Base-by-base conservation (phyloP, 2,329 filamentous ascomycete species). In the Elsinoe australis region DNA sequence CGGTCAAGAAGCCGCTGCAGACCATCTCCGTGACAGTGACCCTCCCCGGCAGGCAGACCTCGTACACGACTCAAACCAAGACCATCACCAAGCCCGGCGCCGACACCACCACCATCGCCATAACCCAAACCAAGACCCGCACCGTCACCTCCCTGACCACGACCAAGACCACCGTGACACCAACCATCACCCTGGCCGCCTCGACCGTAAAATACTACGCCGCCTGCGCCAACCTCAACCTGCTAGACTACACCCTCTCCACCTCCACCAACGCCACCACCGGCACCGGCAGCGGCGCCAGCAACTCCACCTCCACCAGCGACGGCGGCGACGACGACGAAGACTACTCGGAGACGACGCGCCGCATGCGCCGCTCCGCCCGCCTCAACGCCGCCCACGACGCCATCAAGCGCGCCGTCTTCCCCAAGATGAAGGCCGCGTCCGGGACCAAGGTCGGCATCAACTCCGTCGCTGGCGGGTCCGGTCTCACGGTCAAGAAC, bases 231-330 rank as follows among this genome's bases (percentile, higher is more conserved):
- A 24, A 34, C 19, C 28, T 26, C 45, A 48, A 48, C 17, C 45
- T 38, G 10, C 44, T 47, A 28, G 29, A 34, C 44, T 34, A 47
- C 32, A 24, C 44, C 10, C 33, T 48, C 31, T 34, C 32, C n/a
- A n/a, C n/a, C 33, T 18, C 31, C 33, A 7, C 15, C 32, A 18
- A 15, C 21, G 31, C 31, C 3, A 31, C 31, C 32, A 19, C 10
- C 21, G 19, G 15, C 24, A 38, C 14, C 33, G n/a, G 22, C 34
- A 38, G 19, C 33, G 24, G n/a, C 21, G 21, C 32, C n/a, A 22
- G 26, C 45, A 21, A 34, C 14, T 26, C 17, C 17, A 29, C 17
- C 17, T 22, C 44, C 7, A 35, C 32, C n/a, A 21, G 39, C 34
- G 19, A 19, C 19, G 31, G 12, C n/a, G 31, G 17, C 19, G 29